Evolutionary conservation across 2,329 filamentous ascomycete species (phyloP).

Genomic region (Parascedosporium putredinis): DNA sequence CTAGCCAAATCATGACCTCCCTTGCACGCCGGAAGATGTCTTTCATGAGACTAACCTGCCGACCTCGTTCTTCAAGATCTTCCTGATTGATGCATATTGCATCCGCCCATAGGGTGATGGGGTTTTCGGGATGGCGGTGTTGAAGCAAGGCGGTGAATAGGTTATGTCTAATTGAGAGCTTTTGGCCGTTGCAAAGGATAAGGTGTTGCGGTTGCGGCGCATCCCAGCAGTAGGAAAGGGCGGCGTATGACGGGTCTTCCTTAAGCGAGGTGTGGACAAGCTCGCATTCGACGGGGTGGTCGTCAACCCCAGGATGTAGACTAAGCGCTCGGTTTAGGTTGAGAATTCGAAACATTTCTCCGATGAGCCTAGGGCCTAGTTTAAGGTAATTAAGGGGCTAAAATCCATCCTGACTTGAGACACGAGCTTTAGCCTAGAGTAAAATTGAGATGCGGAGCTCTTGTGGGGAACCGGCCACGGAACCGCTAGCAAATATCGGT

Average conservation of each 20-base stretch:
- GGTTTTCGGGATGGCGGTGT: neutral
- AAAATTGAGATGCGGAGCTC: too few relatives aligned
- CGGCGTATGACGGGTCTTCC: neutral
- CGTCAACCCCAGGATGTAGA: neutral
- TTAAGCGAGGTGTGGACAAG: slow-evolving; percentile 12
- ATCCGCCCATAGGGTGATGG: slow-evolving; percentile 12
- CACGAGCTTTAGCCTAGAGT: too few relatives aligned
- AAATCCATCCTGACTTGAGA: slow-evolving; percentile 9
- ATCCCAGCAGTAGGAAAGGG: neutral
- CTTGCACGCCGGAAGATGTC: slow-evolving; percentile 11
- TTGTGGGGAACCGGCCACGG: too few relatives aligned
- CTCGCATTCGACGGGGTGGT: neutral
- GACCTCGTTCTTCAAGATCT: slow-evolving; percentile 11
- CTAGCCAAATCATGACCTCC: slow-evolving; percentile 12
- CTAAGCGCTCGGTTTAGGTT: neutral
- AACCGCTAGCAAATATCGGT: too few relatives aligned
- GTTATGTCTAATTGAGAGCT: slow-evolving; percentile 1
- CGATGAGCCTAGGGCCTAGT: neutral
- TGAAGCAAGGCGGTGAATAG: slow-evolving; percentile 5
- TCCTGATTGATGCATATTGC: slow-evolving; percentile 15
- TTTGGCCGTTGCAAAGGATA: neutral
- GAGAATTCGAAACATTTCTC: slow-evolving; percentile 10
- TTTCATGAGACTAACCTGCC: slow-evolving; percentile 13
- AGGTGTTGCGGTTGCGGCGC: neutral
- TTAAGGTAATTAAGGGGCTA: neutral